Evolutionary conservation across 1,139 yeast species (phyloP), one percentile per base, ranked within the genome.

Genomic region (Casaregolazyma lundiana): DNA sequence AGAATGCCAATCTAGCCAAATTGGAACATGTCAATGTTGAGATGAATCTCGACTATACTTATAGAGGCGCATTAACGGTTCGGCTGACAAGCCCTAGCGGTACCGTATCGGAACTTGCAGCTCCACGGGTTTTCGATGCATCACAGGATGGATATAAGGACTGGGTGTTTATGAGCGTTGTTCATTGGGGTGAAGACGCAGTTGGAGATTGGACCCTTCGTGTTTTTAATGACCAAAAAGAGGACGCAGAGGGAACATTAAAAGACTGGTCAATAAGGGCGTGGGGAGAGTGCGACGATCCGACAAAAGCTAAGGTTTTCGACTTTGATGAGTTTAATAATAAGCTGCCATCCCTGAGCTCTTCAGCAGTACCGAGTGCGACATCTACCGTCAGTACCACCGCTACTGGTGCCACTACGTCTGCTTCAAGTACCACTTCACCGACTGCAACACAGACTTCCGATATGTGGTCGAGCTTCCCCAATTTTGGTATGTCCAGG

Each of bases 131-230:
- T 4, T 56, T 66, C 17, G 99, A 94, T 64, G 55, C 52, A 3
- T 72, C 80, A 4, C 56, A 59, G 2, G 70, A 63, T 1, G 96
- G 97, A 0, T 84, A 87, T 55, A 59, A 62, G 7, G 73, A 84
- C 54, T 94, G 99, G 99, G 85, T 89, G 1, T 92, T 92, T 61
- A 88, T 90, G 89, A 78, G 94, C n/a, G 97, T 94, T 18, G 97
- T 96, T 2, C 97, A 92, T 64, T 92, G 98, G 97, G 97, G 96
- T 30, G 97, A 89, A 62, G 52, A 65, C 1, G 94, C 94, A 1
- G 66, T 67, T 26, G 99, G 99, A 8, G 80, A 78, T 13, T 94
- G 98, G 98, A 78, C 68, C 30, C 61, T 92, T 20, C 78, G 75
- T 55, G 90, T 90, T 1, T 68, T 69, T 49, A 78, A 79, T 46